Percentiles rank a stretch among this genome's conserved stretches.
Evolutionary conservation across 306 rosid genomes (phyloP).

Genomic region (Begonia peltatifolia): DNA sequence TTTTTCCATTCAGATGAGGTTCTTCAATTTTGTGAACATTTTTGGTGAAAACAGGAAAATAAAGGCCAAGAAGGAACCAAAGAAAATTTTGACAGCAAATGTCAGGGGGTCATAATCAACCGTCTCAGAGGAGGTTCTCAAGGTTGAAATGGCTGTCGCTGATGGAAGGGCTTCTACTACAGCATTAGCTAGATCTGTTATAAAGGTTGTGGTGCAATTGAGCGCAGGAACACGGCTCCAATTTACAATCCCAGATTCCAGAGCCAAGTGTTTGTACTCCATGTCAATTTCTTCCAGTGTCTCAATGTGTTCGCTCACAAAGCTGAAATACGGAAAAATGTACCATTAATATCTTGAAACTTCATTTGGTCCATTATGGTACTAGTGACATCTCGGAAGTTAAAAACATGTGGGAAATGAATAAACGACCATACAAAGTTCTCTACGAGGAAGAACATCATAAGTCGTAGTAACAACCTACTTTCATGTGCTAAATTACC

Average conservation of each 20-base stretch:
- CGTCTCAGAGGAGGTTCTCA: slow-evolving; percentile 26
- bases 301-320: slow-evolving; percentile 98
- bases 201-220: slow-evolving; percentile 70
- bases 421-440: no score
- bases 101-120: slow-evolving; percentile 34
- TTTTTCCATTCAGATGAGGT: slow-evolving; percentile 4
- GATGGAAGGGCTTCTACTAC: slow-evolving; percentile 88
- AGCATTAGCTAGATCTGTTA: slow-evolving; percentile 83
- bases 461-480: background rate
- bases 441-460: no score
- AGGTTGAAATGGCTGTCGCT: slow-evolving; percentile 47
- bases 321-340: slow-evolving; percentile 30
- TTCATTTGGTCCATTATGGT: background rate
- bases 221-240: slow-evolving; percentile 99
- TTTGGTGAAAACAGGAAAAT: slow-evolving; percentile 61
- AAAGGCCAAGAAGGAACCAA: slow-evolving; percentile 68
- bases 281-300: slow-evolving; percentile 97
- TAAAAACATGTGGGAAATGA: no score
- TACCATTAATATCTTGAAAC: background rate
- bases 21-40: slow-evolving; percentile 43
- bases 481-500: slow-evolving; percentile 26
- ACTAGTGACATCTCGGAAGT: no score
- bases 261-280: slow-evolving; percentile 88
- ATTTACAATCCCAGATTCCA: slow-evolving; percentile 80
- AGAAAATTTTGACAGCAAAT: slow-evolving; percentile 46